Evolutionary conservation across 306 rosid species (phyloP), one percentile per base, ranked within the genome.

Genomic region (Quercus robur): DNA sequence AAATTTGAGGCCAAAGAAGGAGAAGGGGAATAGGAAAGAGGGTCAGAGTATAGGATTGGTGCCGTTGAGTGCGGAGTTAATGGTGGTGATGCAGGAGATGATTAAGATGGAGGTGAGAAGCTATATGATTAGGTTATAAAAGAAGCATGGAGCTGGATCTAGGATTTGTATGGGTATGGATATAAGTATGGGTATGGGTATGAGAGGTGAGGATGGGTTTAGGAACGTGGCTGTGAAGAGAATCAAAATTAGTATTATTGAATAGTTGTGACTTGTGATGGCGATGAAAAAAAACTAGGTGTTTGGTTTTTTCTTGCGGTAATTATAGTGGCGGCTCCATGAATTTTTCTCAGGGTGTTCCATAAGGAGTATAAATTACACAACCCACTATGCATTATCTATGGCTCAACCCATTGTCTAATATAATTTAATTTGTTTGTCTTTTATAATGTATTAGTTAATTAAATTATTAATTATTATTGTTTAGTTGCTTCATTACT

Each of bases 21-120:
- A 41, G 46, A 41, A 26, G 33, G 33, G 38, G 74, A 41, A 14
- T 59, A 38, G 63, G 25, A 19, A 57, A 67, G n/a, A 38, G 3
- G 85, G 73, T 44, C 31, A 44, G 68, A 17, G 30, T 3, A 56
- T 82, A 10, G 89, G 75, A 55, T 56, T 77, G 0, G 94, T 78
- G 30, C 76, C 84, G 12, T 91, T 91, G 44, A 88, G 87, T 31
- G 77, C 74, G 3, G 98, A 91, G 86, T 80, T 95, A 64, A 23
- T 93, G 78, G 85, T 67, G 68, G 97, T 91, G 89, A 90, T 95
- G 96, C 97, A 95, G 74, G 97, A 92, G n/a, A 95, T 95, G 99
- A 93, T 95, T 78, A 88, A 79, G 81, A 84, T 71, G 33, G 98
- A 95, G 82, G 99, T 95, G 93, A 89, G 93, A 80, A 93, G 75